Percentiles rank a stretch among this genome's conserved stretches.
phyloP scores from a whole-genome alignment of 495 filamentous ascomycete species.

The Trichoderma gamsii region DNA sequence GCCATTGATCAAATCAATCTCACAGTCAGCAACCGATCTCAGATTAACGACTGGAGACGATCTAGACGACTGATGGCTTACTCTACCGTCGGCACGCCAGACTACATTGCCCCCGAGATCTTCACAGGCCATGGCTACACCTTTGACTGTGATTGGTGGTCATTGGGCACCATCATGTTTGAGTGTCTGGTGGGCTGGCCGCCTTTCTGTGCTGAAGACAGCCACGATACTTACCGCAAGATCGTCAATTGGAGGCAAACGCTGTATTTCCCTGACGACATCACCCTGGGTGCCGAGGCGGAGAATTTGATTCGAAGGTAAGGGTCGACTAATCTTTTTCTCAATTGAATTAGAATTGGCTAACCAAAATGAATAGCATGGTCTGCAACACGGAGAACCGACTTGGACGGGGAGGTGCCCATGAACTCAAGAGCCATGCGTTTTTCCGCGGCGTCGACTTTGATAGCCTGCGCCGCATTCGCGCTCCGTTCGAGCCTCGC shows the following conservation, averaged over 20 bases:
- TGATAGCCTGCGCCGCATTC: conserved; percentile 82
- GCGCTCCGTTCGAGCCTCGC: conserved; percentile 91
- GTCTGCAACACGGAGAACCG: conserved; percentile 88
- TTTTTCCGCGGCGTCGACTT: conserved; percentile 97
- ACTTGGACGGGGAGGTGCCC: conserved; percentile 73
- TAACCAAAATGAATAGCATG: conserved; percentile 49
- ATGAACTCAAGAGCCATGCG: conserved; percentile 85
- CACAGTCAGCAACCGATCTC: conserved; percentile 91
- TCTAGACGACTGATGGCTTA: conserved; percentile 93
- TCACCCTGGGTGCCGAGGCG: conserved; percentile 77
- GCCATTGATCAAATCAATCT: conserved; percentile 96
- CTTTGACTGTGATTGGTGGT: conserved; percentile 98
- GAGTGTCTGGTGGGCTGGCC: conserved; percentile 99
- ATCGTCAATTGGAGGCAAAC: conserved; percentile 97
- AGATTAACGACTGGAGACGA: conserved; percentile 98
- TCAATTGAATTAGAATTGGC: not conserved
- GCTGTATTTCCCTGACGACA: conserved; percentile 94
- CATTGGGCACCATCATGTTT: conserved; percentile 98
- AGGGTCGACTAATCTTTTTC: conserved; percentile 18
- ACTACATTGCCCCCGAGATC: conserved; percentile 98
- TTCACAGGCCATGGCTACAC: conserved; percentile 94
- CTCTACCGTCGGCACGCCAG: conserved; percentile 94
- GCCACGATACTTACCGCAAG: conserved; percentile 96
- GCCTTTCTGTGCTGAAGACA: conserved; percentile 96
- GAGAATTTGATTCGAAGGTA: conserved; percentile 84